Evolutionary conservation across 345 rosid genomes (phyloP).

Genomic region (Hibiscus syriacus): DNA sequence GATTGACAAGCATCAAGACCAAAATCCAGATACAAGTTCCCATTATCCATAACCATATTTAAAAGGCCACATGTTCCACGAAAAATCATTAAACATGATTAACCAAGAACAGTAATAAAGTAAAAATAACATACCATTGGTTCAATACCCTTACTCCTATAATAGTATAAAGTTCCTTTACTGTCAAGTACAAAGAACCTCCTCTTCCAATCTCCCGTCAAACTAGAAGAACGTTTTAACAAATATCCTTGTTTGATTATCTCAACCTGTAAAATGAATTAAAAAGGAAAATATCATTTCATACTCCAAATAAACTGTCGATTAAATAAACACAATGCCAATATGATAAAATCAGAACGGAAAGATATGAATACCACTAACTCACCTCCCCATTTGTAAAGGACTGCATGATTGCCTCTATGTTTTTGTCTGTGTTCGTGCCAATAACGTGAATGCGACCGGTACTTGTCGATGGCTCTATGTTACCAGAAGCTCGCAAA

Average conservation of each 20-base stretch:
- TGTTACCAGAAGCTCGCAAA: conserved; percentile 33
- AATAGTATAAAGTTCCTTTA: conserved; percentile 70
- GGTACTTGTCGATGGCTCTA: conserved; percentile 33
- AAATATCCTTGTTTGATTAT: conserved; percentile 78
- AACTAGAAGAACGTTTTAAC: conserved; percentile 58
- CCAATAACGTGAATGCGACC: conserved; percentile 39
- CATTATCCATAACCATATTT: not conserved
- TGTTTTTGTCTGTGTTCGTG: conserved; percentile 37
- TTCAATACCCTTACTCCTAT: conserved; percentile 53
- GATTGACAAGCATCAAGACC: not conserved
- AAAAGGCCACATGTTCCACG: not conserved
- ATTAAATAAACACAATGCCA: not conserved
- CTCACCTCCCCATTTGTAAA: conserved; percentile 62
- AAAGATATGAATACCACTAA: not conserved
- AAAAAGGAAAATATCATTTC: not conserved
- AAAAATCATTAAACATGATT: conserved; percentile 6
- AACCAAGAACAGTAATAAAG: not conserved
- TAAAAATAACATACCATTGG: conserved; percentile 38
- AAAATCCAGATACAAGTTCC: not conserved
- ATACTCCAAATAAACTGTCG: not conserved
- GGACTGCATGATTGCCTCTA: conserved; percentile 49
- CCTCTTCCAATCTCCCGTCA: conserved; percentile 83
- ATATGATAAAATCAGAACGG: not conserved
- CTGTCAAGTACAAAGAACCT: conserved; percentile 81
- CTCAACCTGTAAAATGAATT: conserved; percentile 33